Percentiles rank a stretch among this genome's conserved stretches.
Evolutionary conservation across 1,284 basidiomycete genomes (phyloP).

Genomic region (Athelia sp.): DNA sequence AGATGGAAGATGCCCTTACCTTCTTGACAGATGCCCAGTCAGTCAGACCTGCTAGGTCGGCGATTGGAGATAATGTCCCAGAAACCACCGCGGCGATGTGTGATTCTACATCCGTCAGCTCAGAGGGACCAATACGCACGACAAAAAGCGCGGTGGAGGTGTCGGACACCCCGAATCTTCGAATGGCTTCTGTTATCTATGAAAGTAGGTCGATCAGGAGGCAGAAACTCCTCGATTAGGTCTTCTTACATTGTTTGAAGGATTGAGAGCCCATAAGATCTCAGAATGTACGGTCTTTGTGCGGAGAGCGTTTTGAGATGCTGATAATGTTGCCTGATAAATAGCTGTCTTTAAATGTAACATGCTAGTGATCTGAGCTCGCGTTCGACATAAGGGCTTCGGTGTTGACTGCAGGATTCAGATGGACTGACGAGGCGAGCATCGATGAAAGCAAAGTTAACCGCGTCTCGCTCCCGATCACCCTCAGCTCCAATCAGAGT

Average conservation of each 20-base stretch:
- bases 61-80: constrained; percentile 47
- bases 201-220: neutral
- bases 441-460: constrained; percentile 90
- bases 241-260: constrained; percentile 69
- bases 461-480: constrained; percentile 60
- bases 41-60: constrained; percentile 43
- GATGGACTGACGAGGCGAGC: constrained; percentile 50
- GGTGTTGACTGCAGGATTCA: neutral
- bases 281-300: constrained; percentile 86
- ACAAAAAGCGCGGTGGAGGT: constrained; percentile 66
- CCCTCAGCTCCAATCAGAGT: constrained; percentile 54
- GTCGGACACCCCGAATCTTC: constrained; percentile 78
- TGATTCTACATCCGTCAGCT: constrained; percentile 32
- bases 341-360: constrained; percentile 79
- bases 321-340: constrained; percentile 72
- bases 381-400: neutral
- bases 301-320: constrained; percentile 50
- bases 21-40: constrained; percentile 74
- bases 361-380: constrained; percentile 60
- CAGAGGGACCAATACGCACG: constrained; percentile 54
- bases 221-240: neutral
- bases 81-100: constrained; percentile 54
- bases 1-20: constrained; percentile 35
- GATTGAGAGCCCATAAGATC: constrained; percentile 78
- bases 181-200: constrained; percentile 84